These are phyloP conservation scores for Pythium insidiosum DNA, from an alignment of 352 stramenopile species.

Conservation along the genomic window DNA sequence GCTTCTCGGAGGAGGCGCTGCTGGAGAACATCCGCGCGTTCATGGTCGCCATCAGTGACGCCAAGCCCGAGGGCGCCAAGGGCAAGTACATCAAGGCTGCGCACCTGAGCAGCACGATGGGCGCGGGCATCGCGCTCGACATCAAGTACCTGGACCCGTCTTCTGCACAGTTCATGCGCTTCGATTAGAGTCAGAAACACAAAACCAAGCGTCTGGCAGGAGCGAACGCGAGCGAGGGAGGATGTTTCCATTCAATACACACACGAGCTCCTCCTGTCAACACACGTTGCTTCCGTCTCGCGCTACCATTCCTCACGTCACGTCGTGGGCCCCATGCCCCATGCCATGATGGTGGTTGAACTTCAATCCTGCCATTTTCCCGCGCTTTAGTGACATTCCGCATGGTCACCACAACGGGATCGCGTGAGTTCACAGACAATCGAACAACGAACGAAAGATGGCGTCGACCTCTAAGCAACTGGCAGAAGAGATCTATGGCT, in stretches of 20 bases:
- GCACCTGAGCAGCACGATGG: conserved; percentile 85
- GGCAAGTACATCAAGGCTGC: conserved; percentile 91
- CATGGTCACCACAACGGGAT: no score
- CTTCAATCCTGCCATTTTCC: no score
- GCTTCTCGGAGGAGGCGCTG: conserved; percentile 84
- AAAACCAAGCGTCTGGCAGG: no score
- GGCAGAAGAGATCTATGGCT: conserved; percentile 63
- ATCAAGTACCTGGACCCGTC: conserved; percentile 80
- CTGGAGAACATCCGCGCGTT: conserved; percentile 90
- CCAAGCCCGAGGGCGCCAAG: conserved; percentile 90
- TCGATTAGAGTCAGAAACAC: conserved; percentile 37
- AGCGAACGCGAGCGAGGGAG: no score
- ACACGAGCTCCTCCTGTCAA: neutral
- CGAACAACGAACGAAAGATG: no score
- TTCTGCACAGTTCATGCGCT: conserved; percentile 82
- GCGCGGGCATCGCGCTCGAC: conserved; percentile 67
- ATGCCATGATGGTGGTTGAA: no score
- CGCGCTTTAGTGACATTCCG: conserved; percentile 1
- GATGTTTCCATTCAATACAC: no score
- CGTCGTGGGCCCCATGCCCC: no score
- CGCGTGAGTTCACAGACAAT: no score
- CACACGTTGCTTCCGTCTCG: neutral
- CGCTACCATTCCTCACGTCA: neutral
- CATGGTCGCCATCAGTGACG: conserved; percentile 87
- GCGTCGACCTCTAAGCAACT: conserved; percentile 52